Conservation (phyloP, 768 basidiomycete species). For the Boletus vermiculosoides region DNA sequence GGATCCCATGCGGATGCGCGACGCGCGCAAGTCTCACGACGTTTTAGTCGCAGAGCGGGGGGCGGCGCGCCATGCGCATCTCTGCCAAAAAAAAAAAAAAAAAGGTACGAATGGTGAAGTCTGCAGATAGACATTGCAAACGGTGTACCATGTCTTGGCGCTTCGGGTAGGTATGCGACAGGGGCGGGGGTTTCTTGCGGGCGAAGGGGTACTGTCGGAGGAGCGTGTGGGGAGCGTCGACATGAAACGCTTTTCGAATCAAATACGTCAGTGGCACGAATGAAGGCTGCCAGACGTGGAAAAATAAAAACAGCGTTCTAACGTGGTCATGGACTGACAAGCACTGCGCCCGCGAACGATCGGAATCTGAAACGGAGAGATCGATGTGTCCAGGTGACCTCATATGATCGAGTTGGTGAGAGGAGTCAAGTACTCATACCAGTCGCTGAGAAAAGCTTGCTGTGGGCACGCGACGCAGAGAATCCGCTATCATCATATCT, state of each 20-base stretch:
- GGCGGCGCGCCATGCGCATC: neutral
- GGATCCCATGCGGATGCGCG: neutral
- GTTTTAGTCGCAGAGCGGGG: neutral
- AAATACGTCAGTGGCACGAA: constrained; percentile 21
- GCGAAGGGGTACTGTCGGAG: constrained; percentile 22
- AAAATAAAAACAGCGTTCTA: constrained; percentile 6
- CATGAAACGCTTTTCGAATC: constrained; percentile 20
- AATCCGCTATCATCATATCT: neutral
- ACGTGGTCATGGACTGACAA: constrained; percentile 7
- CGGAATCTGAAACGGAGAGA: constrained; percentile 12
- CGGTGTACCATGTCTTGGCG: neutral
- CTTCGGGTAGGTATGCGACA: constrained; percentile 2
- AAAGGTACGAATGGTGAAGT: neutral
- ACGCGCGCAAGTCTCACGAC: neutral
- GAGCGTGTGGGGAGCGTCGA: constrained; percentile 24
- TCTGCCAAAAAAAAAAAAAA: neutral
- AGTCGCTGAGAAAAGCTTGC: neutral
- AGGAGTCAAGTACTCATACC: neutral
- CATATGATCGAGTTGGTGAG: neutral
- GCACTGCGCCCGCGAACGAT: constrained; percentile 7
- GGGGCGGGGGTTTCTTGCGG: constrained; percentile 10
- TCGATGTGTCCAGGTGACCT: constrained; percentile 6
- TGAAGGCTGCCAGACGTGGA: constrained; percentile 5
- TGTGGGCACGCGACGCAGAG: constrained; percentile 1
- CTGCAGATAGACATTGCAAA: neutral